Conservation (phyloP, 495 filamentous ascomycete genomes). For the Podospora appendiculata region DNA sequence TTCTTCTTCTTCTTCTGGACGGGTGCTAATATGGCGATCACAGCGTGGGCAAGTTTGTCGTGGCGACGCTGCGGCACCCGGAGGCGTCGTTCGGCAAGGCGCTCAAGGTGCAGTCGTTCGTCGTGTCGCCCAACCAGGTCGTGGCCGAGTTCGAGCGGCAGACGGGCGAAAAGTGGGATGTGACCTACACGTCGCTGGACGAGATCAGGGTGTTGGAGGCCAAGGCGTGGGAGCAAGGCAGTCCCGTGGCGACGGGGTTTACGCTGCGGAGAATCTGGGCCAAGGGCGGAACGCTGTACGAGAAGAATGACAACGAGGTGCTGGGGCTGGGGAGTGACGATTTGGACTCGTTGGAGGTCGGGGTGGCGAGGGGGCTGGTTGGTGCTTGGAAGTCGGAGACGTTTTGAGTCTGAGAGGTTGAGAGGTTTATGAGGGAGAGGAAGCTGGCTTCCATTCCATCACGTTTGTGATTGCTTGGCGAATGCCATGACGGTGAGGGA, state of each 20-base stretch:
- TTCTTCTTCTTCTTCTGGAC: background rate
- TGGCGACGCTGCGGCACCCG: slow-evolving; percentile 49
- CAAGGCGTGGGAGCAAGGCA: slow-evolving; percentile 44
- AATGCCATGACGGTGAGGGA: too few relatives aligned
- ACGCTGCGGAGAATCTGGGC: slow-evolving; percentile 65
- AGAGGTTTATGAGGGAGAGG: background rate
- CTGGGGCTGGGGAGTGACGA: slow-evolving; percentile 41
- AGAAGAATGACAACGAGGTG: slow-evolving; percentile 54
- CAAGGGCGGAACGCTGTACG: slow-evolving; percentile 63
- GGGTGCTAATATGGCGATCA: too few relatives aligned
- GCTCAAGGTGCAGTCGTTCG: slow-evolving; percentile 65
- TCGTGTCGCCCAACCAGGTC: slow-evolving; percentile 53
- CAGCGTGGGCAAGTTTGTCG: slow-evolving; percentile 60
- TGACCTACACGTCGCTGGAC: slow-evolving; percentile 45
- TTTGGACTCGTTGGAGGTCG: slow-evolving; percentile 41
- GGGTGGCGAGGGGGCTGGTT: slow-evolving; percentile 31
- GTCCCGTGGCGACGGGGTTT: slow-evolving; percentile 44
- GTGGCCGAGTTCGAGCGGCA: slow-evolving; percentile 59
- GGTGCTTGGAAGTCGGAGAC: slow-evolving; percentile 24
- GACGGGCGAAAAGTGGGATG: slow-evolving; percentile 47
- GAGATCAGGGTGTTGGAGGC: slow-evolving; percentile 45
- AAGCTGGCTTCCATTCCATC: too few relatives aligned
- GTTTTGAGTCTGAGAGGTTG: slow-evolving; percentile 16
- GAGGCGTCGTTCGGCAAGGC: slow-evolving; percentile 43
- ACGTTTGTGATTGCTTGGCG: too few relatives aligned